Percentiles rank a stretch among this genome's conserved stretches.
Conservation (phyloP, 495 filamentous ascomycete species). For the Parmelia sp. region DNA sequence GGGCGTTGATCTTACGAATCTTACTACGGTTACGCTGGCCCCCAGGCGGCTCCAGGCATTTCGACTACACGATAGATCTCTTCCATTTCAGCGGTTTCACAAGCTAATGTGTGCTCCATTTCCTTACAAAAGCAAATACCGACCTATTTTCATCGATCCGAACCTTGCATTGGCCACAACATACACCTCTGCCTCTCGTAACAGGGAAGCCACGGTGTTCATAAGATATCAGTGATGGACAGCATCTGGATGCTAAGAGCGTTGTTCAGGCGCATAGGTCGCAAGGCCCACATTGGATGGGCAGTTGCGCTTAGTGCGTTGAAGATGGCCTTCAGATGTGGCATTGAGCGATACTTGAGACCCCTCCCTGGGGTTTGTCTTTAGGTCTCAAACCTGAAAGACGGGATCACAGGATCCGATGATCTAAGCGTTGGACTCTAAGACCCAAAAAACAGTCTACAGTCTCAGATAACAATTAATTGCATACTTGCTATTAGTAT, state of each 20-base stretch:
- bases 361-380: constrained; percentile 7
- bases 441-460: constrained; percentile 35
- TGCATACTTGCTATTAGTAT: constrained; percentile 15
- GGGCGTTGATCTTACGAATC: constrained; percentile 24
- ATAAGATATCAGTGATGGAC: constrained; percentile 22
- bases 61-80: constrained; percentile 28
- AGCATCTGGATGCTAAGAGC: constrained; percentile 24
- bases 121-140: constrained; percentile 22
- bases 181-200: constrained; percentile 6
- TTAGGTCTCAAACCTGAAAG: constrained; percentile 13
- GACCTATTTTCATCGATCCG: constrained; percentile 15
- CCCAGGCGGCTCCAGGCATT: constrained; percentile 20
- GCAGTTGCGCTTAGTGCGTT: constrained; percentile 10
- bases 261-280: constrained; percentile 23
- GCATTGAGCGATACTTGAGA: constrained; percentile 13
- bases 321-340: constrained; percentile 11
- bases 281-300: constrained; percentile 16
- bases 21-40: constrained; percentile 21
- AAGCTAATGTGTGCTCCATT: constrained; percentile 10
- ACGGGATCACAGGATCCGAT: constrained; percentile 16
- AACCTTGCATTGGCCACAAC: constrained; percentile 7
- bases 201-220: constrained; percentile 11
- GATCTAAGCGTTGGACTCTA: constrained; percentile 14
- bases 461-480: constrained; percentile 53
- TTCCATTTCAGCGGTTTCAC: constrained; percentile 19